Base-by-base conservation (phyloP, 202 grass and related monocot species). In the Zoysia matrella region DNA sequence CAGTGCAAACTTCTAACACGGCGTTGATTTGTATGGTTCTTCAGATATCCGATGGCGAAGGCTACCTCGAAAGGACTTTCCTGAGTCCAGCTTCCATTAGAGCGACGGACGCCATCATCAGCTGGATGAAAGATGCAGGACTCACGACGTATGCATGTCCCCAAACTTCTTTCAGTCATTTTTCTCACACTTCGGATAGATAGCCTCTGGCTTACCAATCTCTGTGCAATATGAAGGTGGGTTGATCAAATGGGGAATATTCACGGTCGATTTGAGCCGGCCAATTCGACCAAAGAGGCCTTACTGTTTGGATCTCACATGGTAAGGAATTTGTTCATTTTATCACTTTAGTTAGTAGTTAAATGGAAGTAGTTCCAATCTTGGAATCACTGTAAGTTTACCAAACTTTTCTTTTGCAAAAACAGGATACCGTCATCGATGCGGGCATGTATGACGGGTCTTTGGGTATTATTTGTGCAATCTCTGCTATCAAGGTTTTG, bases 391-490 rank as follows among this genome's bases (percentile, higher is more conserved):
- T 71, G 50, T 65, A 81, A 48, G n/a, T 1, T 9, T 52, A 12
- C 12, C 9, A 42, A 65, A 11, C 3, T 65, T 0, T 54, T 40
- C 41, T 46, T 73, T 60, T 85, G 14, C 3, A 8, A 62, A 86
- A 91, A 84, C 83, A 99, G 96, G 96, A 99, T 56, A 99, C 96
- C 72, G 96, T 99, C 2, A 87, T 96, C 81, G 96, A 99, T 90
- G 96, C 96, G 47, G 96, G 96, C 63, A 99, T 90, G 83, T 99
- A 96, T 73, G 96, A 99, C 39, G 96, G 96, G 69, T 54, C 91
- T 52, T 41, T 99, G 83, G 96, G 93, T 12, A 90, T 99, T 58
- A 87, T 99, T 11, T 96, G 52, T 62, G 89, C 93, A 64, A 99
- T 99, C 58, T 95, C 92, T 76, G 92, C 96, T 22, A 51, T 99